Evolutionary conservation across 1,284 basidiomycete genomes (phyloP).

Genomic region (Austroboletus niveus): DNA sequence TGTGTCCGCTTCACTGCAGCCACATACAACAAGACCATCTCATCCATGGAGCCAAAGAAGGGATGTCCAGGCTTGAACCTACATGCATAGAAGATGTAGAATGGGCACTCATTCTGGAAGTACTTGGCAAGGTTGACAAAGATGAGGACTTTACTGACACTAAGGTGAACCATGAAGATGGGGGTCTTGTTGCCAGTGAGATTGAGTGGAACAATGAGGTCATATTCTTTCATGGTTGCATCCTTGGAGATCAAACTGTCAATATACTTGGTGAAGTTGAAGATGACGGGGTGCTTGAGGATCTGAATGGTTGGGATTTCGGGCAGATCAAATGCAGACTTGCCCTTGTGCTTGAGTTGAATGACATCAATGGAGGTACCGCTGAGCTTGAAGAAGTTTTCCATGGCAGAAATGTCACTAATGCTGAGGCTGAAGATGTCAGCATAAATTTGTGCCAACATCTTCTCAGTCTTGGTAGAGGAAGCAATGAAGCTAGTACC

Average conservation of each 20-base stretch:
- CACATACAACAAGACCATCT: no score
- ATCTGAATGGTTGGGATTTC: conserved; percentile 41
- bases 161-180: conserved; percentile 36
- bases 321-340: conserved; percentile 33
- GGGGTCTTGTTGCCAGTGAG: conserved; percentile 23
- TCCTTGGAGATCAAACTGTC: conserved; percentile 23
- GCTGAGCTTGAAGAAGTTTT: conserved; percentile 35
- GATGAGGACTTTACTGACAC: conserved; percentile 29
- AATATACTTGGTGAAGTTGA: conserved; percentile 29
- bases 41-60: no score
- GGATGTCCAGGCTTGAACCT: conserved; percentile 41
- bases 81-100: conserved; percentile 40
- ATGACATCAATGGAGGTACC: conserved; percentile 35
- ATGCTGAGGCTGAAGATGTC: conserved; percentile 14
- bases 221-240: conserved; percentile 23
- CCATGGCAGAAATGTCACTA: conserved; percentile 29
- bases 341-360: conserved; percentile 34
- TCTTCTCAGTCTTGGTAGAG: conserved; percentile 28
- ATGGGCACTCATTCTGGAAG: no score
- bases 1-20: conserved; percentile 33
- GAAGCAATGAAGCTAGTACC: conserved; percentile 1
- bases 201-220: conserved; percentile 39
- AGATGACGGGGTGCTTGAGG: conserved; percentile 20
- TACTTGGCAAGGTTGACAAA: no score
- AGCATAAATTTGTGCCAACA: conserved; percentile 26